Evolutionary conservation across 805 yeast genomes (phyloP).

Genomic region (Zygoascus tannicola): DNA sequence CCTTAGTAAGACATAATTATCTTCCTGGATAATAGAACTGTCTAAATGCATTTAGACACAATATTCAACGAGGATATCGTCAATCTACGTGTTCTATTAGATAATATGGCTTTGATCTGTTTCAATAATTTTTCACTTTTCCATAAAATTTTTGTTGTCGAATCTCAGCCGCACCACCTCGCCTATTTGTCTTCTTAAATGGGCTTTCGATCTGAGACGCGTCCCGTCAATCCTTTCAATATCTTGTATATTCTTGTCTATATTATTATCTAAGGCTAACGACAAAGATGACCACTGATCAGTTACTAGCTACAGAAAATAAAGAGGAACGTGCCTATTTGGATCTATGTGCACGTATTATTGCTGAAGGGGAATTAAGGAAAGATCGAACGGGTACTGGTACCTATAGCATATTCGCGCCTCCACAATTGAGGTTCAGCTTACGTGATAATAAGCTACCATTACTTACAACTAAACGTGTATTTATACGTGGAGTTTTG

Average conservation of each 20-base stretch:
- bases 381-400: slow-evolving; percentile 99
- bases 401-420: slow-evolving; percentile 82
- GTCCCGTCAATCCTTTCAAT: too few relatives aligned
- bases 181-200: too few relatives aligned
- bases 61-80: too few relatives aligned
- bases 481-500: slow-evolving; percentile 79
- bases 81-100: too few relatives aligned
- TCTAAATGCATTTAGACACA: too few relatives aligned
- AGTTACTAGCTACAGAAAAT: slow-evolving; percentile 8
- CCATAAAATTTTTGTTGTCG: too few relatives aligned
- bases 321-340: slow-evolving; percentile 71
- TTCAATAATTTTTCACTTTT: too few relatives aligned
- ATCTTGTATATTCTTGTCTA: too few relatives aligned
- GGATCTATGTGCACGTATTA: slow-evolving; percentile 67
- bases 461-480: slow-evolving; percentile 83
- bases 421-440: slow-evolving; percentile 86
- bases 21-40: slow-evolving; percentile 32
- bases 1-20: slow-evolving; percentile 53
- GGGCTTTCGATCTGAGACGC: too few relatives aligned
- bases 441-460: slow-evolving; percentile 71
- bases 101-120: too few relatives aligned
- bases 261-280: too few relatives aligned
- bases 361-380: slow-evolving; percentile 78
- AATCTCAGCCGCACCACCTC: too few relatives aligned
- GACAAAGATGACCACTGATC: neutral